Conservation (phyloP, 2,329 filamentous ascomycete species). For the Drechslerella stenobrocha region DNA sequence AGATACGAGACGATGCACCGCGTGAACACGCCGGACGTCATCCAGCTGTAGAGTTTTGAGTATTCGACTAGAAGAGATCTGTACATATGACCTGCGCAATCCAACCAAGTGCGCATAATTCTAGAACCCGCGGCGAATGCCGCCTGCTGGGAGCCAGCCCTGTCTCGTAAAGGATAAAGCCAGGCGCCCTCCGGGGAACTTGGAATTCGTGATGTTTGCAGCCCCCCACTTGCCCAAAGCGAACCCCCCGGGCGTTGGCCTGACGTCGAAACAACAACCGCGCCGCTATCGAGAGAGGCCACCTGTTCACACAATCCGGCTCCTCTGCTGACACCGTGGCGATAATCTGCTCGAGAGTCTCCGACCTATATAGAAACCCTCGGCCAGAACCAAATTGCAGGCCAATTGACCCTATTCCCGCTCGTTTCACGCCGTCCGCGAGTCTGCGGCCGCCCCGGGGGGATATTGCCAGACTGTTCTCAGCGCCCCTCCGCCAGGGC, state of each 20-base stretch:
- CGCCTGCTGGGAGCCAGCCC: no score
- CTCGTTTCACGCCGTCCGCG: conserved; percentile 12
- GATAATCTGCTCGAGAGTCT: conserved; percentile 21
- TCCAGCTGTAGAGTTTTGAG: conserved; percentile 31
- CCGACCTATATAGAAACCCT: conserved; percentile 21
- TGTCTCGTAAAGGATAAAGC: no score
- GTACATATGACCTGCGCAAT: conserved; percentile 10
- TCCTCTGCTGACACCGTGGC: conserved; percentile 44
- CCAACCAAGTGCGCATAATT: conserved; percentile 1
- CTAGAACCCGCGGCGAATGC: no score
- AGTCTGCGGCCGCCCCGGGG: conserved; percentile 7
- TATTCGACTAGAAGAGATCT: conserved; percentile 13
- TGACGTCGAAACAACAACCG: conserved; percentile 47
- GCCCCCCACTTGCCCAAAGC: conserved; percentile 35
- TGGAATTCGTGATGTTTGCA: conserved; percentile 40
- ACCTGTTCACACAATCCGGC: conserved; percentile 41
- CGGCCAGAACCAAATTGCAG: conserved; percentile 27
- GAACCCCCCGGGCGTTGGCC: conserved; percentile 13
- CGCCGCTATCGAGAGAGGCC: conserved; percentile 37
- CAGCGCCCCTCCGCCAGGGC: conserved; percentile 24
- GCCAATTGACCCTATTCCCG: conserved; percentile 45
- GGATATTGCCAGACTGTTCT: conserved; percentile 46
- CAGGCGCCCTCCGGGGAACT: no score
- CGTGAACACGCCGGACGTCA: conserved; percentile 47
- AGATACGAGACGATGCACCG: conserved; percentile 49